phyloP scores from a whole-genome alignment of 352 stramenopile species.

The Halophytophthora polymorphica region DNA sequence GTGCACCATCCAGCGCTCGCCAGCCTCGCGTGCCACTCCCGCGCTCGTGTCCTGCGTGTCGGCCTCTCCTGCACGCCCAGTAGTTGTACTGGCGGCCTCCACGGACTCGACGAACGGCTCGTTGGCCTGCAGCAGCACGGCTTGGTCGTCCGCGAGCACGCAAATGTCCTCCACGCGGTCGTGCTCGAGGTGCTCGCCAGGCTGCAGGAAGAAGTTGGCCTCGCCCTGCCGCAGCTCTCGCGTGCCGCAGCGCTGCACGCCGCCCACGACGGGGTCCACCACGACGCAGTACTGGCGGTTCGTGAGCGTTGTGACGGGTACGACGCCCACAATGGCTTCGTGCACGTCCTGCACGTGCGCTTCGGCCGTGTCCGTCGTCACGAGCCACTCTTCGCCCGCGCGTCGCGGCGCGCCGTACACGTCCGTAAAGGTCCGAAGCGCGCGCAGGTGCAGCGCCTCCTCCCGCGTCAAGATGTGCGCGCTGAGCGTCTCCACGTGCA shows the following conservation, averaged over 20 bases:
- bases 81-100: constrained; percentile 8
- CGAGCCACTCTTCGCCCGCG: constrained; percentile 77
- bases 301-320: constrained; percentile 62
- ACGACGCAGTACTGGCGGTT: constrained; percentile 85
- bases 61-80: constrained; percentile 7
- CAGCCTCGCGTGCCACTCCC: constrained; percentile 46
- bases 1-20: constrained; percentile 81
- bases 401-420: constrained; percentile 68
- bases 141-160: constrained; percentile 73
- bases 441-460: constrained; percentile 59
- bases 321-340: constrained; percentile 61
- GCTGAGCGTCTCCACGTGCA: constrained; percentile 54
- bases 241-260: constrained; percentile 67
- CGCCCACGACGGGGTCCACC: constrained; percentile 61
- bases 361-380: constrained; percentile 67
- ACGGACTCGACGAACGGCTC: constrained; percentile 57
- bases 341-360: constrained; percentile 79
- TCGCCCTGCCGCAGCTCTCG: constrained; percentile 73
- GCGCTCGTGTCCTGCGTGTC: constrained; percentile 13
- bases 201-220: constrained; percentile 69
- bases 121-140: constrained; percentile 69
- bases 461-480: constrained; percentile 68
- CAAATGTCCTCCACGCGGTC: constrained; percentile 58
- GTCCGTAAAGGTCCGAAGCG: constrained; percentile 71
- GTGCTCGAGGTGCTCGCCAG: constrained; percentile 60